A percentile compares a stretch with the other conserved stretches of the same genome.
Evolutionary conservation across 768 basidiomycete species (phyloP).

Genomic region (Obba rivulosa): DNA sequence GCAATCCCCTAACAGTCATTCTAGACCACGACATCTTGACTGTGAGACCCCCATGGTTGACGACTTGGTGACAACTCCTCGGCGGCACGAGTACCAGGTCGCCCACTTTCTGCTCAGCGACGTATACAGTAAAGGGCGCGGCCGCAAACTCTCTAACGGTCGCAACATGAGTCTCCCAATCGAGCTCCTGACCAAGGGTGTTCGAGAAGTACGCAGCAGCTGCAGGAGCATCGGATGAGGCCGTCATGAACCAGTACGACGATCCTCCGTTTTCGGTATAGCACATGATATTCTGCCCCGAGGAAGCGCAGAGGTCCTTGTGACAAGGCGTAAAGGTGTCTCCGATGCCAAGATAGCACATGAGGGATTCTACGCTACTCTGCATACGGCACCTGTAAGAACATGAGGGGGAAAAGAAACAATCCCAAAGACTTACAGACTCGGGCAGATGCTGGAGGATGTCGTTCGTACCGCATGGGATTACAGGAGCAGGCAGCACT

Average conservation of each 20-base stretch:
- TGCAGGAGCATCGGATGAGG: slow-evolving; percentile 45
- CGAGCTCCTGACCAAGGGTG: slow-evolving; percentile 53
- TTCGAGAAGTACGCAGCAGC: slow-evolving; percentile 55
- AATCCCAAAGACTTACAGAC: slow-evolving; percentile 33
- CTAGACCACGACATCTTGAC: slow-evolving; percentile 85
- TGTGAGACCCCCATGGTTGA: slow-evolving; percentile 76
- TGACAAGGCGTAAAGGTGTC: slow-evolving; percentile 84
- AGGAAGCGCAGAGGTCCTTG: slow-evolving; percentile 80
- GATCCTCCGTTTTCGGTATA: slow-evolving; percentile 68
- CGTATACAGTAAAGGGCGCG: slow-evolving; percentile 65
- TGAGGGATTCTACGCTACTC: slow-evolving; percentile 68
- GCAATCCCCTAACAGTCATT: slow-evolving; percentile 65
- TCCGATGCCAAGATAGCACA: slow-evolving; percentile 81
- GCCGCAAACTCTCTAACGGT: slow-evolving; percentile 56
- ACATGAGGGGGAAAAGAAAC: slow-evolving; percentile 1
- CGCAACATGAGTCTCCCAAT: slow-evolving; percentile 67
- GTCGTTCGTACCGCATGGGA: slow-evolving; percentile 53
- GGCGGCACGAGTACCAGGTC: slow-evolving; percentile 81
- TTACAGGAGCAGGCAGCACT: slow-evolving; percentile 47
- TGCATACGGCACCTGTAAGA: slow-evolving; percentile 17
- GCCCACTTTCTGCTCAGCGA: slow-evolving; percentile 68
- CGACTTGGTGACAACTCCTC: slow-evolving; percentile 77
- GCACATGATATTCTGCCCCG: slow-evolving; percentile 85
- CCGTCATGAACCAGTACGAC: slow-evolving; percentile 87
- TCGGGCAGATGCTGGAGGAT: slow-evolving; percentile 51